Evolutionary conservation across 1,284 basidiomycete genomes (phyloP), one percentile per base, ranked within the genome.

Genomic region (Phylloporus sp.): DNA sequence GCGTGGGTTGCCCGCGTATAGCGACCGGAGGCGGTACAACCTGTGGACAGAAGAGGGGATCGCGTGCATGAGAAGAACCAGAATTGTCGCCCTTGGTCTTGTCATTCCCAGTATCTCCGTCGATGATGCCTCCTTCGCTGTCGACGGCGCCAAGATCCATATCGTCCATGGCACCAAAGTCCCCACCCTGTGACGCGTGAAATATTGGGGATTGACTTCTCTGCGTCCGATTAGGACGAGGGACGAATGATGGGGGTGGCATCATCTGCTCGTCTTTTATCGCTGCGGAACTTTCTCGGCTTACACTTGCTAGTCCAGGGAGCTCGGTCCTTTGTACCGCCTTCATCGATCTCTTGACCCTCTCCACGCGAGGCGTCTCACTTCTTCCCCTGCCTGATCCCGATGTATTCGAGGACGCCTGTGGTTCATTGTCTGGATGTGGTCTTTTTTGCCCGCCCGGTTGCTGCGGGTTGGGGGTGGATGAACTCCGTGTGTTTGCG

Each of bases 341-440:
- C 68, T 85, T 89, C 80, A 85, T 84, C 8, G 87, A 78, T 69
- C 81, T 87, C 70, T 79, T 86, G 54, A 80, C 59, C 56, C 74
- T 74, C 37, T 74, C 74, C 24, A 60, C 37, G n/a, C 68, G 77
- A 8, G 74, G 73, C 78, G 62, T 81, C 74, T 66, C 81, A 72
- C 72, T 68, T 59, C 57, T 71, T 34, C 34, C 75, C 63, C 44
- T 71, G 22, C 53, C 37, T 66, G 62, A 79, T 72, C 59, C 66
- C n/a, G 74, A 60, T 2, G 61, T 51, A 47, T 69, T 66, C n/a
- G 74, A 71, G 4, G 77, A 77, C 57, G 77, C 77, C 49, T 80
- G 65, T 44, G 52, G 57, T 18, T 71, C 73, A 39, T 55, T 62
- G 47, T 66, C 75, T 2, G 63, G 55, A 29, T 62, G 60, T 6